Percentiles rank a stretch among this genome's conserved stretches.
Evolutionary conservation across 495 filamentous ascomycete species (phyloP).

Genomic region (Neurospora intermedia): DNA sequence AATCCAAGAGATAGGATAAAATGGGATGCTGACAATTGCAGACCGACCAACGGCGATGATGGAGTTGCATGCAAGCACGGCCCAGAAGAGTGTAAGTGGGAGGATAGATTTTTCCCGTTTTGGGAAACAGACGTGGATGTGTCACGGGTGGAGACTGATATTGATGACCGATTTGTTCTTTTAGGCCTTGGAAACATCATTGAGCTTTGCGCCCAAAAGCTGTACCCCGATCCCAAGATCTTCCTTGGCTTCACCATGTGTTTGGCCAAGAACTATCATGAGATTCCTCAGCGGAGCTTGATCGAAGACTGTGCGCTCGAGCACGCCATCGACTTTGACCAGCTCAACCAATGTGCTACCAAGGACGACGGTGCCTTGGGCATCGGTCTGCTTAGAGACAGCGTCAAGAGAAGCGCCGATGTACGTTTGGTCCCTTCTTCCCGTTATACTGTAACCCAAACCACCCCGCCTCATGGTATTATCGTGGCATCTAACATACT

Average conservation of each 20-base stretch:
- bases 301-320: constrained; percentile 79
- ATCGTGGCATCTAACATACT: not conserved
- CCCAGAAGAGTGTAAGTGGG: constrained; percentile 54
- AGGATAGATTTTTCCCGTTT: not conserved
- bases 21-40: not conserved
- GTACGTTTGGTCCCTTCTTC: constrained; percentile 15
- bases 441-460: not conserved
- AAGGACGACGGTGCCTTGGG: constrained; percentile 51
- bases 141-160: not conserved
- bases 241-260: constrained; percentile 90
- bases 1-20: not conserved
- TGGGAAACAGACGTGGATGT: not conserved
- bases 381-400: constrained; percentile 60
- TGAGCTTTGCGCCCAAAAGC: constrained; percentile 73
- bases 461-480: not conserved
- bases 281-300: constrained; percentile 63
- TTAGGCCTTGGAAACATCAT: constrained; percentile 79
- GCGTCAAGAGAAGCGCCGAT: constrained; percentile 56
- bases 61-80: constrained; percentile 81
- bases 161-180: not conserved
- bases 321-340: constrained; percentile 75
- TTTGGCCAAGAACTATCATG: constrained; percentile 55
- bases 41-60: constrained; percentile 42
- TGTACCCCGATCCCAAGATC: constrained; percentile 73
- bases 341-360: constrained; percentile 64